Evolutionary conservation across 108 stramenopile species (phyloP), one percentile per base, ranked within the genome.

Genomic region (Skeletonema tropicum): DNA sequence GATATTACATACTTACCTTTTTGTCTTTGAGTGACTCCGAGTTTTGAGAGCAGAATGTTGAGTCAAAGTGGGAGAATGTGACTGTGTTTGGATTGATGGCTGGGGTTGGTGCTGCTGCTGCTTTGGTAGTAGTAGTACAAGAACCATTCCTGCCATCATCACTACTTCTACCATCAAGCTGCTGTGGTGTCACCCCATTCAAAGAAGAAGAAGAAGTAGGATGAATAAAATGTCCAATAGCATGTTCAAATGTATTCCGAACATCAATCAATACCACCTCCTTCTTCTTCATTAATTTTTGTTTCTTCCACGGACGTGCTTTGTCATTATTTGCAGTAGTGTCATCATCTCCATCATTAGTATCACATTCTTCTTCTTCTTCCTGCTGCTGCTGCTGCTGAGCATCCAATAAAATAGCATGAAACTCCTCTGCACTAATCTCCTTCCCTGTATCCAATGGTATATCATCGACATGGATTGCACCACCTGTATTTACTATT

Each of bases 181-280:
- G 26, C 2, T 29, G 26, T n/a, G n/a, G n/a, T 10, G 19, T 9
- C 9, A 55, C 52, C 1, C 23, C 7, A 23, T 29, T 29, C 26
- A 31, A 35, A 35, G 63, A 33, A n/a, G 68, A 29, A 31, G 25
- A 29, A 19, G 64, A 57, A 60, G 70, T 68, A 14, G 76, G 76
- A 59, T 80, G 74, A 17, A 93, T 73, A 66, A 93, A 93, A 70
- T 91, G 90, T 21, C 92, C 92, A 75, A 93, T 93, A 29, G 86
- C 77, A 68, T 91, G 77, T 48, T 93, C 92, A 74, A 93, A 91
- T n/a, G 92, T 88, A 74, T 93, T 93, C 26, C 92, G 87, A n/a
- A 93, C 92, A 74, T 93, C 92, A 71, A 93, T 87, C 35, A 93
- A 57, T 7, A 88, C 89, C 1, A 88, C 86, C 57, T 82, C 72